Conservation (phyloP, 2,329 filamentous ascomycete genomes). For the Fusarium citri region DNA sequence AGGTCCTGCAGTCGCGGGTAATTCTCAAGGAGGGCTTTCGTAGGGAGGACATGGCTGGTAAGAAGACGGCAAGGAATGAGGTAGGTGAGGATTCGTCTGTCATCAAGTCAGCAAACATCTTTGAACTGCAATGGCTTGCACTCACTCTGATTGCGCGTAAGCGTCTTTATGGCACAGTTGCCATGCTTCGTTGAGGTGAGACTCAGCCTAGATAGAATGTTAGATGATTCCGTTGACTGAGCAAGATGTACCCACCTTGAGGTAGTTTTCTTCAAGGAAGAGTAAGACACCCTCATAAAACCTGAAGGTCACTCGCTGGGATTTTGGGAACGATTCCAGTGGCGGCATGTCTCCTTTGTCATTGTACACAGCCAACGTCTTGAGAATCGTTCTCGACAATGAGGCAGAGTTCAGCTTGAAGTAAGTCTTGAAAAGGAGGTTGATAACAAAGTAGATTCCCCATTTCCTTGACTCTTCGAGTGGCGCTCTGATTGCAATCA, state of each 20-base stretch:
- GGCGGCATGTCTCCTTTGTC: conserved; percentile 81
- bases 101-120: conserved; percentile 11
- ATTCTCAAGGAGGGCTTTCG: conserved; percentile 73
- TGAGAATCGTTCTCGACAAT: conserved; percentile 90
- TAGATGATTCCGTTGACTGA: neutral
- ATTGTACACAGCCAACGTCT: conserved; percentile 79
- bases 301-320: conserved; percentile 94
- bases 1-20: conserved; percentile 82
- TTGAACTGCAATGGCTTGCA: neutral
- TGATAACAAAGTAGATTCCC: conserved; percentile 96
- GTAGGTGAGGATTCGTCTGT: conserved; percentile 89
- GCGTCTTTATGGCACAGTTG: conserved; percentile 80
- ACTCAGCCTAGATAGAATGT: conserved; percentile 72
- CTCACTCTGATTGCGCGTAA: conserved; percentile 82
- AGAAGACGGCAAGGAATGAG: conserved; percentile 93
- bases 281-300: conserved; percentile 95
- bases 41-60: conserved; percentile 87
- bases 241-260: conserved; percentile 63
- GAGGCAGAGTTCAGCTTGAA: conserved; percentile 93
- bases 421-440: conserved; percentile 97
- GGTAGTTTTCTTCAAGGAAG: conserved; percentile 95
- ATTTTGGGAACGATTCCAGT: conserved; percentile 82
- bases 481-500: conserved; percentile 65
- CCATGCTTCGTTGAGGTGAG: conserved; percentile 83
- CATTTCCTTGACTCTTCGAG: conserved; percentile 94